Evolutionary conservation across 768 basidiomycete species (phyloP).

Genomic region (Mrakia frigida): DNA sequence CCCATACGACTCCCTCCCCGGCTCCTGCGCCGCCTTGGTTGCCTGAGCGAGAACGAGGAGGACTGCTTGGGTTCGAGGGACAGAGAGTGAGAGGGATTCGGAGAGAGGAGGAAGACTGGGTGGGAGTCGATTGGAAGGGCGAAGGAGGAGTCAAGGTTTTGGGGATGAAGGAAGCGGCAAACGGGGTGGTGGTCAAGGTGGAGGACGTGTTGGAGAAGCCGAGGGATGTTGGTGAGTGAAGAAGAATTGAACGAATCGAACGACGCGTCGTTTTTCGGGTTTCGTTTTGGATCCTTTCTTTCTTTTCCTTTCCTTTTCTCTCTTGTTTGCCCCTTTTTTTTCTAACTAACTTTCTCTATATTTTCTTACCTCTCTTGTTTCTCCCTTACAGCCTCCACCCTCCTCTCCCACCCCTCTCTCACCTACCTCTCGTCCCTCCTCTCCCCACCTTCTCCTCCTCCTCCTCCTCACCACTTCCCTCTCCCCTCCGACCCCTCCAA

Average conservation of each 20-base stretch:
- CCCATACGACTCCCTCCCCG: conserved; percentile 48
- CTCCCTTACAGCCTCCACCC: not conserved
- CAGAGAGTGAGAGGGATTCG: conserved; percentile 61
- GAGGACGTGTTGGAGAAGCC: conserved; percentile 24
- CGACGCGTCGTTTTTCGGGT: too few species aligned
- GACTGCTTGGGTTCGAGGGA: conserved; percentile 70
- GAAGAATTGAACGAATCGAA: too few species aligned
- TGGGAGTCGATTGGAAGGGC: conserved; percentile 62
- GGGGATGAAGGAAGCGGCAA: conserved; percentile 3
- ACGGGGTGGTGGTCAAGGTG: conserved; percentile 22
- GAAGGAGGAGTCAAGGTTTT: conserved; percentile 55
- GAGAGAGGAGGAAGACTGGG: not conserved
- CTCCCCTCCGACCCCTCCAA: conserved; percentile 42
- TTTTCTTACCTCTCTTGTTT: not conserved
- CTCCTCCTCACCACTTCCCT: conserved; percentile 9
- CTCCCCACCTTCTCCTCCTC: not conserved
- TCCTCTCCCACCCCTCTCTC: conserved; percentile 11
- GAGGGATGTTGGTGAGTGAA: conserved; percentile 19
- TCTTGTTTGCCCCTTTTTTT: not conserved
- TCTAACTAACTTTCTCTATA: not conserved
- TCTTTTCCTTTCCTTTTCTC: too few species aligned
- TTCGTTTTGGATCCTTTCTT: too few species aligned
- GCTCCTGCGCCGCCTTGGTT: conserved; percentile 80
- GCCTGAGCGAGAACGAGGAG: conserved; percentile 64
- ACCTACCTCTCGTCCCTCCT: conserved; percentile 16